These are phyloP conservation scores for Solanum rostratum DNA, from an alignment of 257 asterid genomes.

Conservation along the genomic window DNA sequence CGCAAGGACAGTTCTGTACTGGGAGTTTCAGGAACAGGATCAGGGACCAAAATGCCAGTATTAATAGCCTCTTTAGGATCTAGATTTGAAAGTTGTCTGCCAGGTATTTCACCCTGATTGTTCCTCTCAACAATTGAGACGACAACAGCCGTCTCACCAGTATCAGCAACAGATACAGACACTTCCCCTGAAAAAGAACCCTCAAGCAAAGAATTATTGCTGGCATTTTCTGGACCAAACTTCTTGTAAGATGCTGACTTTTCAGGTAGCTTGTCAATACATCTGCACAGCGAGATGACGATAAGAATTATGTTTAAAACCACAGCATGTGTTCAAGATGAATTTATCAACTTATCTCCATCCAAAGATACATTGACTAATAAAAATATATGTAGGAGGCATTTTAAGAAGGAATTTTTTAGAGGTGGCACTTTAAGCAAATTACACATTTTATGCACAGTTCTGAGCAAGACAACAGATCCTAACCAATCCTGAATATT, in stretches of 20 bases:
- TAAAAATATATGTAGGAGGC: background rate
- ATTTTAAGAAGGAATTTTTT: background rate
- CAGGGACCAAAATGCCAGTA: conserved; percentile 12
- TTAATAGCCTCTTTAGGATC: conserved; percentile 15
- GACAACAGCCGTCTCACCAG: conserved; percentile 79
- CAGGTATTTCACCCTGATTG: conserved; percentile 30
- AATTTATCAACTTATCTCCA: background rate
- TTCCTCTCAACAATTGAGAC: conserved; percentile 52
- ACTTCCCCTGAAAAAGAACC: conserved; percentile 64
- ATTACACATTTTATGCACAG: background rate
- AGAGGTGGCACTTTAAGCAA: background rate
- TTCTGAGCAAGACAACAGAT: background rate
- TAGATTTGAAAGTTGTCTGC: conserved; percentile 13
- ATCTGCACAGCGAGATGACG: conserved; percentile 40
- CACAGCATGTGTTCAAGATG: conserved; percentile 2
- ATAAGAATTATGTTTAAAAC: conserved; percentile 15
- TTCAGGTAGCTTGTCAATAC: conserved; percentile 30
- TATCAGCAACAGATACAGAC: conserved; percentile 77
- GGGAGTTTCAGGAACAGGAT: conserved; percentile 17
- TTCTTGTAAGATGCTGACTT: conserved; percentile 20
- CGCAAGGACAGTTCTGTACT: conserved; percentile 26
- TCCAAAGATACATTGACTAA: background rate
- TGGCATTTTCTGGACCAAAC: conserved; percentile 21
- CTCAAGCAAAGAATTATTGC: conserved; percentile 23
- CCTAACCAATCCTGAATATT: background rate